A percentile compares a stretch with the other conserved stretches of the same genome.
These are phyloP conservation scores for Fonsecaea pedrosoi DNA, from an alignment of 2,329 filamentous ascomycete species.

Conservation along the genomic window DNA sequence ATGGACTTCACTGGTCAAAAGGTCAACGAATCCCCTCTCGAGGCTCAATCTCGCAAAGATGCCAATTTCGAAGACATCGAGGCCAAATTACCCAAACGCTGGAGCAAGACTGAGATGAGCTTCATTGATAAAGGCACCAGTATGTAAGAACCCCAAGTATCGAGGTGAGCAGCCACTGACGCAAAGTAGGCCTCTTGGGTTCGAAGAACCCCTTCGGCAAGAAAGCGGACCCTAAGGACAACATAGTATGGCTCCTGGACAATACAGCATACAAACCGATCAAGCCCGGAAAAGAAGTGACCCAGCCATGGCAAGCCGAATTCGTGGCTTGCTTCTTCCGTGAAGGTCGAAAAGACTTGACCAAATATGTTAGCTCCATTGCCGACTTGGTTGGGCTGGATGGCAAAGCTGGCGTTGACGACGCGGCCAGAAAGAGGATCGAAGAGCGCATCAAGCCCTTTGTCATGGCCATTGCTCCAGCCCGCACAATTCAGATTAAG, in stretches of 20 bases:
- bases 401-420: slow-evolving; percentile 56
- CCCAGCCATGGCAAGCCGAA: slow-evolving; percentile 73
- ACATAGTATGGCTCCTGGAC: slow-evolving; percentile 88
- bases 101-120: slow-evolving; percentile 38
- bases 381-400: slow-evolving; percentile 72
- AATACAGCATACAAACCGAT: slow-evolving; percentile 76
- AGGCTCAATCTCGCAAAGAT: slow-evolving; percentile 40
- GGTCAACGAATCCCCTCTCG: slow-evolving; percentile 38
- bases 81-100: slow-evolving; percentile 37
- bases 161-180: slow-evolving; percentile 15
- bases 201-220: slow-evolving; percentile 64
- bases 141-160: slow-evolving; percentile 15
- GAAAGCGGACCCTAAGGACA: slow-evolving; percentile 65
- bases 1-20: slow-evolving; percentile 36
- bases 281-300: slow-evolving; percentile 44
- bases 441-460: slow-evolving; percentile 68
- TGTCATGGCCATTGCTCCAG: slow-evolving; percentile 75
- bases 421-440: slow-evolving; percentile 69
- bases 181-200: slow-evolving; percentile 43
- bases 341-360: slow-evolving; percentile 69
- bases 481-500: slow-evolving; percentile 69
- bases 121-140: slow-evolving; percentile 40
- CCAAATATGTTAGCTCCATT: slow-evolving; percentile 72
- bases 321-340: slow-evolving; percentile 84
- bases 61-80: slow-evolving; percentile 41